Evolutionary conservation across 73 alveolate genomes (phyloP), one percentile per base, ranked within the genome.

Genomic region (Diophrys sp.): DNA sequence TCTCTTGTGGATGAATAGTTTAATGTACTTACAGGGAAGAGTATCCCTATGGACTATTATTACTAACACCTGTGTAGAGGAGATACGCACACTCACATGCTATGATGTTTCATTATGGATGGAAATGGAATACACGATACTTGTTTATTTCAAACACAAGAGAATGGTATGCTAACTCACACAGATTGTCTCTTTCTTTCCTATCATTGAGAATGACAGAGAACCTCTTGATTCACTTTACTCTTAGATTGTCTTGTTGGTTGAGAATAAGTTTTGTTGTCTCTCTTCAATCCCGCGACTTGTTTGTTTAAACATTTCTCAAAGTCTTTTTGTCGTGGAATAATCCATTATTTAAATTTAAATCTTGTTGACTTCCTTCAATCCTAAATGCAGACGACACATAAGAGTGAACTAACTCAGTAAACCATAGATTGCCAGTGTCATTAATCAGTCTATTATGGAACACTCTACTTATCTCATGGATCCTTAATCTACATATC

Each of bases 401-500:
- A 14, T 29, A 68, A 25, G 30, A 29, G 54, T 68, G 25, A 68
- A 68, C 28, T 79, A 77, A 75, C 70, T 93, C 96, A 53, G 95
- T 88, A 85, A 92, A 96, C 96, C 98, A 93, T 57, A 88, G 91
- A 83, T 96, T 94, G 74, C 94, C 99, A 27, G 90, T 94, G 54
- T 94, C 97, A 74, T 91, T 91, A 29, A 95, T 96, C 70, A 96
- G 86, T 80, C 99, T 84, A 86, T 96, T 98, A 79, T 93, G 95
- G 80, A 96, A 96, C 28, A 96, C 98, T 81, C 99, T 90, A 62
- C 87, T 87, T 74, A 95, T 87, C 89, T 96, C 99, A 84, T 96
- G 98, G 89, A 95, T 94, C 99, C 99, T 94, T 53, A 96, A 85
- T 88, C 91, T 94, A 33, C 91, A 90, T 29, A 96, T 44, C 54